Base-by-base conservation (phyloP, 441 rosid genomes). In the Populus trichocarpa region DNA sequence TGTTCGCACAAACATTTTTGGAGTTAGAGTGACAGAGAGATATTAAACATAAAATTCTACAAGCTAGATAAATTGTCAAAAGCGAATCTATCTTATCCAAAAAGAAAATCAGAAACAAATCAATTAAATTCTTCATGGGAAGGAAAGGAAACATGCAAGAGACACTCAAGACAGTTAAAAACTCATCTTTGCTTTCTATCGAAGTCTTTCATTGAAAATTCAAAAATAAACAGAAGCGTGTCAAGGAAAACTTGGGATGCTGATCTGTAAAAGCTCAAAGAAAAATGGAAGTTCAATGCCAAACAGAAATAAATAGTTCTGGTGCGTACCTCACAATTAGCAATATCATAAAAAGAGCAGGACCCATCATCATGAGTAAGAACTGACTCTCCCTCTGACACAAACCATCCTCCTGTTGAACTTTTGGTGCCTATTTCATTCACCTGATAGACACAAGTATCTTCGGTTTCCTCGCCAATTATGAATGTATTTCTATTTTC, bases 381-480 rank as follows among this genome's bases (percentile, higher is more conserved):
- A 85, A 90, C 92, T 22, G 99, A 89, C 87, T 94, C 98, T 35
- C 98, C 99, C 79, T 93, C 99, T 12, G 98, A 97, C 77, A 95
- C 92, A 88, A 97, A 94, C 98, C 99, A 97, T 73, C 98, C 99
- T 75, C 97, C 97, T 0, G 97, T 93, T 38, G 95, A 79, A 77
- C 75, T 88, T 86, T 85, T 97, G 69, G 80, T 42, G 67, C 97
- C 98, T 67, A 94, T 89, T 81, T 87, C 92, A 79, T 86, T 89
- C 70, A 89, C 88, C 83, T 86, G 92, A 80, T 86, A 75, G 78
- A 85, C 74, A 81, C 81, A 53, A 65, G 75, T 69, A 72, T 89
- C 91, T 76, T 97, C 98, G 33, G 76, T 77, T 83, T 89, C 96
- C 82, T 90, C 95, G 26, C 30, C 83, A 65, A 82, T 74, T 46